A percentile compares a stretch with the other conserved stretches of the same genome.
These are phyloP conservation scores for Tricholoma sp. DNA, from an alignment of 768 basidiomycete genomes.

Conservation along the genomic window DNA sequence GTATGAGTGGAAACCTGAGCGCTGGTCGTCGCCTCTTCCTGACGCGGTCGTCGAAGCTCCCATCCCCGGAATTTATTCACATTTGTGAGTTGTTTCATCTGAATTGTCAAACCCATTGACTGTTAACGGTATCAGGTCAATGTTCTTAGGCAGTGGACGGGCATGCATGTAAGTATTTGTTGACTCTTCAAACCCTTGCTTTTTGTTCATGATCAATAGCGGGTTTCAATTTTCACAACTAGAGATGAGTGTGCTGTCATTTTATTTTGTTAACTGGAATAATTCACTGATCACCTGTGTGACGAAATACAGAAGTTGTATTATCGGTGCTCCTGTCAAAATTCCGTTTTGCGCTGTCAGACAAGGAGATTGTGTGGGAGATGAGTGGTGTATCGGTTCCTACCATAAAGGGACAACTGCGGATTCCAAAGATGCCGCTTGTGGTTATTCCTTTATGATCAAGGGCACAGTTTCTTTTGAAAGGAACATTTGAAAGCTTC, in stretches of 20 bases:
- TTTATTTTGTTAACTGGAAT: not conserved
- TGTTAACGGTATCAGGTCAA: constrained; percentile 21
- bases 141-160: constrained; percentile 28
- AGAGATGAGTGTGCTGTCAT: constrained; percentile 38
- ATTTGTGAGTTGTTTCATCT: constrained; percentile 20
- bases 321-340: constrained; percentile 21
- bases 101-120: not conserved
- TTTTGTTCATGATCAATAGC: constrained; percentile 10
- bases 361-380: constrained; percentile 24
- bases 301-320: constrained; percentile 18
- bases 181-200: too few relatives aligned
- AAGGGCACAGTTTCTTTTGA: too few relatives aligned
- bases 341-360: constrained; percentile 22
- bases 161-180: constrained; percentile 29
- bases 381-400: constrained; percentile 23
- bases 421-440: not conserved
- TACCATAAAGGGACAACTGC: constrained; percentile 9
- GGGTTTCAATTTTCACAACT: constrained; percentile 50
- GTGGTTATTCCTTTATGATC: too few relatives aligned
- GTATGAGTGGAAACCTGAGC: constrained; percentile 36
- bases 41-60: constrained; percentile 23
- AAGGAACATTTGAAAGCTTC: too few relatives aligned
- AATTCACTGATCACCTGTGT: not conserved
- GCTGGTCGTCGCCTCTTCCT: constrained; percentile 32
- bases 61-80: constrained; percentile 34